These are phyloP conservation scores for Exsudoporus frostii DNA, from an alignment of 768 basidiomycete genomes.

Conservation along the genomic window DNA sequence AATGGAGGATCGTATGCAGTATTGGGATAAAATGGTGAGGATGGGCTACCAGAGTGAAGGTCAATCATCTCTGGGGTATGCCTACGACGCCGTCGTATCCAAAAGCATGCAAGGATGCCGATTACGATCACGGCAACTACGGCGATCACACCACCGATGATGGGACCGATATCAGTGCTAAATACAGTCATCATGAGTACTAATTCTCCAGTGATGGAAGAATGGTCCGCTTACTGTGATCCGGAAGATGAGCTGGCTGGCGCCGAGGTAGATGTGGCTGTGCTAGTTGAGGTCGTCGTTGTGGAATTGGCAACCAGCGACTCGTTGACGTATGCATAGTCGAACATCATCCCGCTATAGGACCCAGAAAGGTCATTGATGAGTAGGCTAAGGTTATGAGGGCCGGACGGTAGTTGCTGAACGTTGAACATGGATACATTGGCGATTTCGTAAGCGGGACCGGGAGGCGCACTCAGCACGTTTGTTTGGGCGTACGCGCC, in stretches of 20 bases:
- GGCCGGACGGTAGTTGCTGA: constrained; percentile 17
- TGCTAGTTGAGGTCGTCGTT: not conserved
- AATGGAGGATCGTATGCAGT: not conserved
- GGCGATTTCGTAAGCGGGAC: constrained; percentile 16
- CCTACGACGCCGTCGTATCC: constrained; percentile 7
- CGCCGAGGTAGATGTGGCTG: not conserved
- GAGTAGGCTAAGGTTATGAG: constrained; percentile 11
- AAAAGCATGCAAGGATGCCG: constrained; percentile 7
- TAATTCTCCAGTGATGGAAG: not conserved
- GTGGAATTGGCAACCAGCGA: constrained; percentile 8
- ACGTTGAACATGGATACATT: constrained; percentile 26
- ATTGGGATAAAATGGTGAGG: not conserved
- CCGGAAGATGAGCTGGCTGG: not conserved
- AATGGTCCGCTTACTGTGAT: constrained; percentile 12
- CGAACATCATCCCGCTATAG: constrained; percentile 26
- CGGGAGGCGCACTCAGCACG: constrained; percentile 17
- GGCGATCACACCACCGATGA: constrained; percentile 16
- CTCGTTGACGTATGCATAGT: constrained; percentile 23
- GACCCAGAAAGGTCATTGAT: constrained; percentile 22
- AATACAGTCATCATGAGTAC: not conserved
- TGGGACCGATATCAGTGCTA: constrained; percentile 5
- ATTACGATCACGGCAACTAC: constrained; percentile 4
- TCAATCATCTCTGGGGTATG: constrained; percentile 4
- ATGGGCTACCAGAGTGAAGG: not conserved
- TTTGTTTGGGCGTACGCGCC: constrained; percentile 9